phyloP scores from a whole-genome alignment of 192 early-diverging fungal genomes.

The Coemansia sp. region DNA sequence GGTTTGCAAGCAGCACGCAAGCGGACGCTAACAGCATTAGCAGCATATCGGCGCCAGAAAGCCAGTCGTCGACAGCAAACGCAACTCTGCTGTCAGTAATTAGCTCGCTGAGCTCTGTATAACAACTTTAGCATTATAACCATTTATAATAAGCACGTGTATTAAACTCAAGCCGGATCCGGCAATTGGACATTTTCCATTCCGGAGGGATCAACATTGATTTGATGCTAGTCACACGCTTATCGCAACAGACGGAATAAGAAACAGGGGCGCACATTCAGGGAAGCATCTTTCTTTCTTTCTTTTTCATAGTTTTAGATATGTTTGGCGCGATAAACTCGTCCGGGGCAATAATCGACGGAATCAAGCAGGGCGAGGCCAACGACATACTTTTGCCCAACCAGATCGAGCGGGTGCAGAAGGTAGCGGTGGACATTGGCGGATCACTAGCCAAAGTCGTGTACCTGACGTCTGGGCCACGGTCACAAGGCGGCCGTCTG shows the following conservation, averaged over 20 bases:
- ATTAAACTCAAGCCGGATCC: too few species aligned
- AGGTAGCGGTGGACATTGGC: conserved; percentile 89
- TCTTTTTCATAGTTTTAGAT: background rate
- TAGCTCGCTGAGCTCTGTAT: conserved; percentile 9
- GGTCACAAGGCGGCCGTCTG: conserved; percentile 74
- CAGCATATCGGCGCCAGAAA: background rate
- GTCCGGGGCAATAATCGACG: conserved; percentile 40
- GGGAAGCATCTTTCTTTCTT: too few species aligned
- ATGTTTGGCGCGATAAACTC: conserved; percentile 53
- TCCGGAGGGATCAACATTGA: too few species aligned
- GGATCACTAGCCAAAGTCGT: conserved; percentile 74
- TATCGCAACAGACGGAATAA: too few species aligned
- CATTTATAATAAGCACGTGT: too few species aligned
- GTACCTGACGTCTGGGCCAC: conserved; percentile 57
- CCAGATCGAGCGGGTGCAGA: conserved; percentile 75
- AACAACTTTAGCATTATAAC: background rate
- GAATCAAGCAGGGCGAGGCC: conserved; percentile 25
- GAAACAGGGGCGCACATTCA: too few species aligned
- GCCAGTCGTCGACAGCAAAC: conserved; percentile 1
- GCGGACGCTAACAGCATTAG: background rate
- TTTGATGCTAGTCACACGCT: too few species aligned
- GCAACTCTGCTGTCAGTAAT: conserved; percentile 24
- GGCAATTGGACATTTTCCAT: too few species aligned
- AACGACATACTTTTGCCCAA: conserved; percentile 88
- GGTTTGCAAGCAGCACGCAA: background rate